A percentile compares a stretch with the other conserved stretches of the same genome.
phyloP scores from a whole-genome alignment of 2,329 filamentous ascomycete genomes.

The Penicillium olsonii region DNA sequence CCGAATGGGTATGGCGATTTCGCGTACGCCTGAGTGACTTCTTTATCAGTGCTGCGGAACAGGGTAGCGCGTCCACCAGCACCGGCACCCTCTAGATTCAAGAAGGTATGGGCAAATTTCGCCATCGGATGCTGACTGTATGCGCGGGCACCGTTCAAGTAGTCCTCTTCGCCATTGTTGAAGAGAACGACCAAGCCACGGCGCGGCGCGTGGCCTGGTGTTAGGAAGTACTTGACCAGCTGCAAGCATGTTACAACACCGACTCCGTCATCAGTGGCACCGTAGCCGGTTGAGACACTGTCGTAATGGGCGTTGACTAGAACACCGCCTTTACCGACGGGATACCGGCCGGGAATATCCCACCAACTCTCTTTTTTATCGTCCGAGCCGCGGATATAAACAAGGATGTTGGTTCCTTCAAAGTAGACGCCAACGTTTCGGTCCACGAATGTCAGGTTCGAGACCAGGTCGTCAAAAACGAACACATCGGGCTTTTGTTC shows the following conservation, averaged over 20 bases:
- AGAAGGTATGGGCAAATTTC: constrained; percentile 78
- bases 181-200: constrained; percentile 80
- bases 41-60: constrained; percentile 83
- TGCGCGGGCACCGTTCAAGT: constrained; percentile 79
- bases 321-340: constrained; percentile 70
- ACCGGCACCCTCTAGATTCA: constrained; percentile 93
- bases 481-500: constrained; percentile 45
- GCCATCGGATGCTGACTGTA: constrained; percentile 82
- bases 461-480: constrained; percentile 75
- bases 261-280: constrained; percentile 91
- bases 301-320: constrained; percentile 96
- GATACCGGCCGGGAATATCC: constrained; percentile 53
- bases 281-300: constrained; percentile 86
- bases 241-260: constrained; percentile 86
- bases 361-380: constrained; percentile 76
- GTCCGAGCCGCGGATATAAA: constrained; percentile 82
- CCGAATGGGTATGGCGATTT: constrained; percentile 76
- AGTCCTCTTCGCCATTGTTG: constrained; percentile 97
- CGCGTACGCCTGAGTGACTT: constrained; percentile 79
- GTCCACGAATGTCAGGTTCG: constrained; percentile 73
- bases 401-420: constrained; percentile 87
- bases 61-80: constrained; percentile 85
- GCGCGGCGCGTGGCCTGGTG: constrained; percentile 68
- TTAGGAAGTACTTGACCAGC: constrained; percentile 82
- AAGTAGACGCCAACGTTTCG: constrained; percentile 69